Evolutionary conservation across 371 early-diverging fungal species (phyloP).

Genomic region (Cokeromyces recurvatus): DNA sequence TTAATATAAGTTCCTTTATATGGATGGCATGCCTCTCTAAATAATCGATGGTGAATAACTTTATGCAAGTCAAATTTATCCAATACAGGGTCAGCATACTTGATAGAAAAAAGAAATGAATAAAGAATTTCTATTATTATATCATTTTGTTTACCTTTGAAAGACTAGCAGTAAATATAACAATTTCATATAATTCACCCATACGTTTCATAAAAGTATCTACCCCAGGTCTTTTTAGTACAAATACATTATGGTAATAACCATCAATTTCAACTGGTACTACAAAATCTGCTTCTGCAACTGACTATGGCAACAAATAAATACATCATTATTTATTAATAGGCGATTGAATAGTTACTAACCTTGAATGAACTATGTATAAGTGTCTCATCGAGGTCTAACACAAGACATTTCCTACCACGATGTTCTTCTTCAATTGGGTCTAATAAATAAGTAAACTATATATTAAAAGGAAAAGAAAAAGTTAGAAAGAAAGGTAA

Average conservation of each 20-base stretch:
- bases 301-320: slow-evolving; percentile 41
- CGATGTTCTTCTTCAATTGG: slow-evolving; percentile 13
- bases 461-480: not conserved
- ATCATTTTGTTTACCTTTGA: slow-evolving; percentile 88
- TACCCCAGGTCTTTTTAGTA: slow-evolving; percentile 90
- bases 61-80: slow-evolving; percentile 80
- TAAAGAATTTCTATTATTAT: too few relatives aligned
- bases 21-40: slow-evolving; percentile 88
- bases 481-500: not conserved
- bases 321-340: too few relatives aligned
- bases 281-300: slow-evolving; percentile 71
- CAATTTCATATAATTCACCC: slow-evolving; percentile 84
- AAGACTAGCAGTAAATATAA: slow-evolving; percentile 91
- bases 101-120: too few relatives aligned
- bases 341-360: too few relatives aligned
- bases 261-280: slow-evolving; percentile 86
- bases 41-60: slow-evolving; percentile 83
- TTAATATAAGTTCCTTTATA: slow-evolving; percentile 94
- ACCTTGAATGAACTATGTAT: slow-evolving; percentile 52
- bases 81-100: slow-evolving; percentile 94
- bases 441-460: not conserved
- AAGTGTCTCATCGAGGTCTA: slow-evolving; percentile 60
- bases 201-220: slow-evolving; percentile 81
- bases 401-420: slow-evolving; percentile 45
- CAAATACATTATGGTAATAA: slow-evolving; percentile 85